phyloP scores from a whole-genome alignment of 164 flowering plant species.

The Magnolia kwangsiensis region DNA sequence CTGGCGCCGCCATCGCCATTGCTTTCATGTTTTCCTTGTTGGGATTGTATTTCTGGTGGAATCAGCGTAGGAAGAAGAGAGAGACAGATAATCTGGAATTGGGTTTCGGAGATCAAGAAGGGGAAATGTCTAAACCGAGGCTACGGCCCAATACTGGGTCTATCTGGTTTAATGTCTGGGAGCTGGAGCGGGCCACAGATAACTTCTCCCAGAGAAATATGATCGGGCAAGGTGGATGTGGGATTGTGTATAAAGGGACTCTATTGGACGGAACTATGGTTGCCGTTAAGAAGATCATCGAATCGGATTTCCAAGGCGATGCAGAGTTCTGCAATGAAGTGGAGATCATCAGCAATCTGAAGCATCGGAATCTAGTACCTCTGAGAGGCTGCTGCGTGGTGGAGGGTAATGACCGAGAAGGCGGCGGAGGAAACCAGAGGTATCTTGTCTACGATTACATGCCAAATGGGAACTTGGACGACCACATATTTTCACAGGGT shows the following conservation, averaged over 20 bases:
- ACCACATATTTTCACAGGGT: constrained; percentile 31
- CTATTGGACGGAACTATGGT: constrained; percentile 52
- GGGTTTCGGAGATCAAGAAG: constrained; percentile 22
- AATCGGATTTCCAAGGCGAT: constrained; percentile 55
- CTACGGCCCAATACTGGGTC: constrained; percentile 56
- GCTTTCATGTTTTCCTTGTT: constrained; percentile 28
- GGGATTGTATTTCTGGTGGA: constrained; percentile 43
- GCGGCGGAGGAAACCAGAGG: constrained; percentile 30
- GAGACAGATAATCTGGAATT: background rate
- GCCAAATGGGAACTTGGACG: constrained; percentile 73
- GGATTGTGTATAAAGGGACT: constrained; percentile 62
- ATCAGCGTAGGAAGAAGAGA: constrained; percentile 17
- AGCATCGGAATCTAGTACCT: constrained; percentile 65
- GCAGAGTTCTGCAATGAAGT: constrained; percentile 69
- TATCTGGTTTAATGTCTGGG: constrained; percentile 51
- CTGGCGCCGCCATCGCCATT: constrained; percentile 46
- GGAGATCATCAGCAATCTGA: constrained; percentile 68
- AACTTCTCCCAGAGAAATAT: constrained; percentile 57
- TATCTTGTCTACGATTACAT: constrained; percentile 71
- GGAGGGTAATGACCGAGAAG: constrained; percentile 26
- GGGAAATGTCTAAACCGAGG: constrained; percentile 28
- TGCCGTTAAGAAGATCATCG: constrained; percentile 63
- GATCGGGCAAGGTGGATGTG: constrained; percentile 65
- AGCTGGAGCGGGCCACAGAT: constrained; percentile 62
- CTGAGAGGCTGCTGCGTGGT: constrained; percentile 63